A percentile compares a stretch with the other conserved stretches of the same genome.
These are phyloP conservation scores for Candida koratica DNA, from an alignment of 805 yeast species.

Conservation along the genomic window DNA sequence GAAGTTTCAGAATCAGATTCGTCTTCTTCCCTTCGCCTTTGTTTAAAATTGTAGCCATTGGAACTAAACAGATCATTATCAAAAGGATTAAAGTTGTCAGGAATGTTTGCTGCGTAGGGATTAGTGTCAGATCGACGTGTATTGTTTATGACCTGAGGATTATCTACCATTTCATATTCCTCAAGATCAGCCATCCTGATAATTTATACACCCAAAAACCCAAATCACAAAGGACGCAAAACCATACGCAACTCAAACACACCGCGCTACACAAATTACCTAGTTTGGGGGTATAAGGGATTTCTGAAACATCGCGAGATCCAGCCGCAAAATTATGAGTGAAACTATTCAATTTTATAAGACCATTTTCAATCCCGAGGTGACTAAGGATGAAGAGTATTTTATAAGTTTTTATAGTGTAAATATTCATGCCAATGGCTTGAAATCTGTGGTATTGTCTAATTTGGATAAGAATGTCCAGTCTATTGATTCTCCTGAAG, in stretches of 20 bases:
- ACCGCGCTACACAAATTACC: slow-evolving; percentile 2
- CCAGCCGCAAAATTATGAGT: slow-evolving; percentile 4
- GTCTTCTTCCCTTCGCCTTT: no score
- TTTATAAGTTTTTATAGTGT: slow-evolving; percentile 22
- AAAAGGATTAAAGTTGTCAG: neutral
- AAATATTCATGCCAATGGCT: slow-evolving; percentile 22
- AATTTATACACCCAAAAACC: neutral
- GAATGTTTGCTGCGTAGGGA: neutral
- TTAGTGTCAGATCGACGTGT: no score
- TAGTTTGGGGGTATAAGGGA: slow-evolving; percentile 4
- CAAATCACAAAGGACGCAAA: neutral
- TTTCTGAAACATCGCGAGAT: slow-evolving; percentile 7
- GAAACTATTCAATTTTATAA: slow-evolving; percentile 18
- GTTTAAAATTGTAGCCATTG: no score
- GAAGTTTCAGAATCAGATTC: slow-evolving; percentile 3
- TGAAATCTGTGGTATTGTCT: slow-evolving; percentile 20
- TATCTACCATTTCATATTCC: slow-evolving; percentile 15
- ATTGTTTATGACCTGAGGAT: slow-evolving; percentile 7
- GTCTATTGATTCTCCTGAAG: slow-evolving; percentile 1
- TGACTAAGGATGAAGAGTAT: slow-evolving; percentile 19
- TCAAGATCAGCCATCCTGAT: slow-evolving; percentile 3
- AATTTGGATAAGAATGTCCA: slow-evolving; percentile 13
- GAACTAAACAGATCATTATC: no score
- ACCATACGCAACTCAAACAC: no score
- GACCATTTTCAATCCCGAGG: slow-evolving; percentile 19